A percentile compares a stretch with the other conserved stretches of the same genome.
Evolutionary conservation across 352 stramenopile species (phyloP).

Genomic region (Globisporangium alternatum): DNA sequence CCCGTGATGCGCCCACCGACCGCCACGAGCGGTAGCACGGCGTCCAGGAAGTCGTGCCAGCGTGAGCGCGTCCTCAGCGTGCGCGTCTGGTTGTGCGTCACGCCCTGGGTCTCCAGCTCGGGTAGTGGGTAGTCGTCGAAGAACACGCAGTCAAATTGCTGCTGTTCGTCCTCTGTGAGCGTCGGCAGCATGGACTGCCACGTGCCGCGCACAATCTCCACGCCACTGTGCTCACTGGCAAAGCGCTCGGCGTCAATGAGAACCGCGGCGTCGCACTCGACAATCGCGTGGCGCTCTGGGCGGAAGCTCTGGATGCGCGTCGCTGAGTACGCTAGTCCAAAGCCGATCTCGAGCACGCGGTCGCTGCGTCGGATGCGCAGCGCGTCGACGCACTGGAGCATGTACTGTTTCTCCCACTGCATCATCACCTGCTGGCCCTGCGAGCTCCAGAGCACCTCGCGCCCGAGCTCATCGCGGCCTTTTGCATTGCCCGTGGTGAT

Average conservation of each 20-base stretch:
- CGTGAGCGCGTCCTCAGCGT: conserved; percentile 28
- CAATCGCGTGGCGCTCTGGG: conserved; percentile 61
- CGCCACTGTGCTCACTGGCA: conserved; percentile 24
- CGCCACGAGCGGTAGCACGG: conserved; percentile 39
- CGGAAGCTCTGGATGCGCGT: conserved; percentile 57
- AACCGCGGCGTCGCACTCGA: conserved; percentile 73
- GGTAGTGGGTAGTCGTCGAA: conserved; percentile 81
- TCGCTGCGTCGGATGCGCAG: conserved; percentile 41
- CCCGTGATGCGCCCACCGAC: conserved; percentile 56
- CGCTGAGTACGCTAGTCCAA: conserved; percentile 80
- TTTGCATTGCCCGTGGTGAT: conserved; percentile 45
- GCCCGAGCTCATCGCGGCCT: conserved; percentile 36
- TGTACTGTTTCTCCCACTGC: conserved; percentile 84
- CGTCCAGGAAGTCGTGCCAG: conserved; percentile 74
- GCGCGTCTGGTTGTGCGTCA: conserved; percentile 19
- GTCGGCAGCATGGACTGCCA: conserved; percentile 63
- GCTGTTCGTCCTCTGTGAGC: conserved; percentile 14
- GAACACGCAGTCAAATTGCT: conserved; percentile 73
- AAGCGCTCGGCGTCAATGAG: conserved; percentile 48
- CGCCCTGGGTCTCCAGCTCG: conserved; percentile 32
- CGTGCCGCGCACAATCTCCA: conserved; percentile 57
- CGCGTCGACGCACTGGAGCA: conserved; percentile 68
- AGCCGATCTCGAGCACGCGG: conserved; percentile 85
- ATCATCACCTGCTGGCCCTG: conserved; percentile 86
- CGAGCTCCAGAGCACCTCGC: conserved; percentile 64